A percentile compares a stretch with the other conserved stretches of the same genome.
Evolutionary conservation across 176 grass and related monocot genomes (phyloP).

Genomic region (Aegilops speltoides): DNA sequence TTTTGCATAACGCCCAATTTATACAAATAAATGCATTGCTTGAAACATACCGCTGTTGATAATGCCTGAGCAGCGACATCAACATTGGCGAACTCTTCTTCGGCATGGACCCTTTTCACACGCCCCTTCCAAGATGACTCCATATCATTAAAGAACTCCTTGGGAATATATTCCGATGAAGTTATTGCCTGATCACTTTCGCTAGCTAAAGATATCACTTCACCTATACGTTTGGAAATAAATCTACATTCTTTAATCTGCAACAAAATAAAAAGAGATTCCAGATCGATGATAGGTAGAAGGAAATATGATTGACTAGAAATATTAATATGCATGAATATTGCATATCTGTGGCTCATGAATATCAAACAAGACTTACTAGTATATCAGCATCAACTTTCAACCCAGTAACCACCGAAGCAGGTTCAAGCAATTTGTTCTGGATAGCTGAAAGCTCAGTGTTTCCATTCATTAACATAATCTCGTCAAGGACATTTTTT

Average conservation of each 20-base stretch:
- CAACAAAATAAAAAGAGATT: constrained; percentile 23
- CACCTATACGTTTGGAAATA: constrained; percentile 81
- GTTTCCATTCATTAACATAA: constrained; percentile 74
- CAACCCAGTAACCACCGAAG: constrained; percentile 73
- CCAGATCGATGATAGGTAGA: not conserved
- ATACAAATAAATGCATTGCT: constrained; percentile 18
- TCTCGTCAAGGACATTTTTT: constrained; percentile 81
- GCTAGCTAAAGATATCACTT: constrained; percentile 65
- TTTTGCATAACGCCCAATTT: constrained; percentile 2
- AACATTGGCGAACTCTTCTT: constrained; percentile 76
- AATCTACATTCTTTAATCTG: constrained; percentile 76
- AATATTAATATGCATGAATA: constrained; percentile 7
- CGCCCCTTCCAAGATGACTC: constrained; percentile 93
- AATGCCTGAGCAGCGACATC: constrained; percentile 73
- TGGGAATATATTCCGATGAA: constrained; percentile 69
- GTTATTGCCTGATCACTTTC: constrained; percentile 84
- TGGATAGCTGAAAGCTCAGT: constrained; percentile 75
- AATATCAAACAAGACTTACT: constrained; percentile 42
- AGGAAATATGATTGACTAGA: not conserved
- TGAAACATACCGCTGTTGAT: constrained; percentile 52
- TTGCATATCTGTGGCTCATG: not conserved
- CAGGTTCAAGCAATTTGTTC: constrained; percentile 60
- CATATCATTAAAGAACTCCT: constrained; percentile 94
- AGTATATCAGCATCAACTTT: constrained; percentile 77
- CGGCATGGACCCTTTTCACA: constrained; percentile 89